Evolutionary conservation across 345 rosid species (phyloP), one percentile per base, ranked within the genome.

Genomic region (Syzygium aromaticum): DNA sequence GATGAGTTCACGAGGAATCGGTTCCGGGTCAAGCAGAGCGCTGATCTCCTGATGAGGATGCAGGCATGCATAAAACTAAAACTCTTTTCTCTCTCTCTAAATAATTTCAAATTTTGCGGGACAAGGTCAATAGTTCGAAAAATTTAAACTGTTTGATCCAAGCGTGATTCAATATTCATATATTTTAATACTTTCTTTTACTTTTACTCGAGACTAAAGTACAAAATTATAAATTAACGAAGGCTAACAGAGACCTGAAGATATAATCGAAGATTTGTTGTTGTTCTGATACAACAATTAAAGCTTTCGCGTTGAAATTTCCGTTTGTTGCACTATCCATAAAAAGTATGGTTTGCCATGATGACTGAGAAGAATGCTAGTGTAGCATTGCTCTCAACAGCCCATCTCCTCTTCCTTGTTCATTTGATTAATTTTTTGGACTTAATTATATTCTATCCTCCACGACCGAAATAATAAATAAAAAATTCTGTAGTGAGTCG

Each of bases 1-100:
- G 86, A 52, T 13, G 59, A 87, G 16, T 91, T 91, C 85, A 86
- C 52, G 46, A 86, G 88, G 85, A 92, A 89, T 54, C 90, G 92
- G 7, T 88, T 92, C 59, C 87, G 46, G 3, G 6, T 53, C 38
- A 92, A 89, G 86, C 93, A 91, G 53, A 92, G 93, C 46, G 17
- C 92, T n/a, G 93, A 91, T 85, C 88, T 91, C 61, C 23, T 92
- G 5, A 88, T 90, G 93, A 87, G 94, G 87, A 87, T 89, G 89
- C 93, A 92, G 94, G 94, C 57, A 85, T 77, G 54, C 49, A 25
- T 86, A 27, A 14, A 14, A 5, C 43, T 30, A 51, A 33, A 33
- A 61, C 86, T 16, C 27, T 38, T 16, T n/a, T 23, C 54, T 25
- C 54, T 25, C 59, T 19, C 28, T n/a, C 3, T n/a, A 51, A 5